Evolutionary conservation across 768 basidiomycete genomes (phyloP).

Genomic region (Amanita inopinata): DNA sequence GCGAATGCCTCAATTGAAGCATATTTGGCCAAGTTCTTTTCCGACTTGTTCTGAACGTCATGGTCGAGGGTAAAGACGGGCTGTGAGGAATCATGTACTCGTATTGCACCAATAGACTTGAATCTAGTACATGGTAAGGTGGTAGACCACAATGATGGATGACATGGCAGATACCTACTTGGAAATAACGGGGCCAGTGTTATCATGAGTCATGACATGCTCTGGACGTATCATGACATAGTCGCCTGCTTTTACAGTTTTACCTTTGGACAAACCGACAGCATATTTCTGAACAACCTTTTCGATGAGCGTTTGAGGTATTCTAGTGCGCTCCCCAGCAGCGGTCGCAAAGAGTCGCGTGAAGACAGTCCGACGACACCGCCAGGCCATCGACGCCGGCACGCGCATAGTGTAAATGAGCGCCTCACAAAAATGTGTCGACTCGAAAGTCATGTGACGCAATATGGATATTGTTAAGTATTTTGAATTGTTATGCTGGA

Average conservation of each 20-base stretch:
- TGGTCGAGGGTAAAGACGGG: conserved; percentile 97
- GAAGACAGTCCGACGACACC: conserved; percentile 9
- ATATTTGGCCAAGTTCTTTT: conserved; percentile 90
- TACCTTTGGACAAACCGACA: conserved; percentile 75
- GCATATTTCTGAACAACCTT: conserved; percentile 98
- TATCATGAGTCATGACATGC: conserved; percentile 98
- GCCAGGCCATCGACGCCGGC: neutral
- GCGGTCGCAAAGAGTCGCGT: conserved; percentile 19
- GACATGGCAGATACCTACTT: conserved; percentile 50
- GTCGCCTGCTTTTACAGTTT: conserved; percentile 85
- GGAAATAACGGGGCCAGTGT: conserved; percentile 95
- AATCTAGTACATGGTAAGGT: conserved; percentile 45
- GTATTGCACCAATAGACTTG: conserved; percentile 86
- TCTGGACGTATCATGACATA: conserved; percentile 99
- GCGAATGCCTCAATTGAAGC: conserved; percentile 87
- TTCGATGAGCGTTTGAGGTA: conserved; percentile 87
- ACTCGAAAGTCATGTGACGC: too few relatives aligned
- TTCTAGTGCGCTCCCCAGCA: conserved; percentile 16
- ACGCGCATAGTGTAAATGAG: too few relatives aligned
- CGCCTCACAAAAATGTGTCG: too few relatives aligned
- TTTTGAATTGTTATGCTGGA: too few relatives aligned
- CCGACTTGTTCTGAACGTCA: conserved; percentile 91
- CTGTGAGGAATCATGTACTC: conserved; percentile 71
- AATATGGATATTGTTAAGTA: too few relatives aligned
- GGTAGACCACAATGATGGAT: conserved; percentile 1